These are phyloP conservation scores for Exidia glandulosa DNA, from an alignment of 768 basidiomycete genomes.

Conservation along the genomic window DNA sequence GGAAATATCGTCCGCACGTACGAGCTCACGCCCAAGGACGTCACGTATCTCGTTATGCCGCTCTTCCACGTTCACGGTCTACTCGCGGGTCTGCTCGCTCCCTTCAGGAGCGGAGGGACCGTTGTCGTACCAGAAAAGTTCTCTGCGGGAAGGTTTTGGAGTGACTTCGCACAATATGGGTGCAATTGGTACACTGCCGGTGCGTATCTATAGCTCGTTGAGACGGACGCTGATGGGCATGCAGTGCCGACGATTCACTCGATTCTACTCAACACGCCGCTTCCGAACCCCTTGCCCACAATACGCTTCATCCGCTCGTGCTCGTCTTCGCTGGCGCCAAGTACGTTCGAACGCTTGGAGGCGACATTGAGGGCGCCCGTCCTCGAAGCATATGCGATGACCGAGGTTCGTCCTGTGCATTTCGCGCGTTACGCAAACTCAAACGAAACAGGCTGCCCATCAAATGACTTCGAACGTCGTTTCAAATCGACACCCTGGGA, in stretches of 20 bases:
- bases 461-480: conserved; percentile 17
- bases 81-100: conserved; percentile 46
- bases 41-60: conserved; percentile 36
- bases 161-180: conserved; percentile 23
- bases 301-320: conserved; percentile 26
- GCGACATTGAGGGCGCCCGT: conserved; percentile 40
- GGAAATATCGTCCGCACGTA: conserved; percentile 23
- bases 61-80: conserved; percentile 53
- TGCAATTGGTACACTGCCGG: conserved; percentile 37
- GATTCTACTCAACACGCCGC: conserved; percentile 19
- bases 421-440: conserved; percentile 26
- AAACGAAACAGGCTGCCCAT: conserved; percentile 24
- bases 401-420: conserved; percentile 39
- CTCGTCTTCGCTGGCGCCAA: conserved; percentile 43
- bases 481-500: conserved; percentile 18
- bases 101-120: conserved; percentile 42
- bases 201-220: neutral
- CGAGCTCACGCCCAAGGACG: conserved; percentile 17
- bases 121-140: conserved; percentile 46
- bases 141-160: conserved; percentile 42
- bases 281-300: conserved; percentile 19
- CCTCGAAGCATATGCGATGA: conserved; percentile 53
- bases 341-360: conserved; percentile 37
- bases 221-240: conserved; percentile 18
- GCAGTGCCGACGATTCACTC: conserved; percentile 24